Conservation (phyloP, 208 protist genomes). For the Angomonas deanei region DNA sequence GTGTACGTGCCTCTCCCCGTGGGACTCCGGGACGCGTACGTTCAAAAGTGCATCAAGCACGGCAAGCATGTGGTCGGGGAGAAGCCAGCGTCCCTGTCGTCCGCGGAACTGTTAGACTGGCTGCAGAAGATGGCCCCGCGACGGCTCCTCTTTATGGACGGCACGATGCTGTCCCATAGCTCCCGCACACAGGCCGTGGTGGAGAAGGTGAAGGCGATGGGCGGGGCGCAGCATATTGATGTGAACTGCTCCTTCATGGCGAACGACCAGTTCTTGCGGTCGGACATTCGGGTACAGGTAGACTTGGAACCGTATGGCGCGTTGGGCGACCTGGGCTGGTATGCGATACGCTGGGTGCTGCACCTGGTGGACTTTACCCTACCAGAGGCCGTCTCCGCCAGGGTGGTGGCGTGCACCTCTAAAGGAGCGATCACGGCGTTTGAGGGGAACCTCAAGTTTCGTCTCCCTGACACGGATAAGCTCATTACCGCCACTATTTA, state of each 20-base stretch:
- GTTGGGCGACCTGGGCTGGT: conserved; percentile 73
- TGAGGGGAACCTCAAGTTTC: conserved; percentile 50
- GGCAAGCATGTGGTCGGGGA: conserved; percentile 72
- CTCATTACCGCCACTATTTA: conserved; percentile 46
- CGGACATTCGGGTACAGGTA: conserved; percentile 56
- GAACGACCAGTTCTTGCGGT: conserved; percentile 37
- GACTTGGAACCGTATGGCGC: conserved; percentile 55
- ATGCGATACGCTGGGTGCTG: conserved; percentile 65
- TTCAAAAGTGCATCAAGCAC: conserved; percentile 37
- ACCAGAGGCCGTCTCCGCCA: conserved; percentile 35
- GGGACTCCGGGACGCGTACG: conserved; percentile 36
- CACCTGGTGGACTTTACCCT: conserved; percentile 57
- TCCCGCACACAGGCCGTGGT: conserved; percentile 41
- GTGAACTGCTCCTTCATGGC: conserved; percentile 44
- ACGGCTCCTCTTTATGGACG: conserved; percentile 63
- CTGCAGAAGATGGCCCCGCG: conserved; percentile 30
- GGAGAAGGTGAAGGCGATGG: conserved; percentile 21
- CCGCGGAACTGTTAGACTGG: conserved; percentile 37
- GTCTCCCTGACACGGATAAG: conserved; percentile 6
- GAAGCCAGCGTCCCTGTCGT: conserved; percentile 42
- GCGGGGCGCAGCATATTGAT: conserved; percentile 38
- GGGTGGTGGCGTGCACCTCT: conserved; percentile 37
- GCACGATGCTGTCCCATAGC: conserved; percentile 58
- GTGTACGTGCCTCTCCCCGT: conserved; percentile 71
- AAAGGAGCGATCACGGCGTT: conserved; percentile 54